A percentile compares a stretch with the other conserved stretches of the same genome.
Conservation (phyloP, 208 protist genomes). For the Acanthamoeba castellanii region DNA sequence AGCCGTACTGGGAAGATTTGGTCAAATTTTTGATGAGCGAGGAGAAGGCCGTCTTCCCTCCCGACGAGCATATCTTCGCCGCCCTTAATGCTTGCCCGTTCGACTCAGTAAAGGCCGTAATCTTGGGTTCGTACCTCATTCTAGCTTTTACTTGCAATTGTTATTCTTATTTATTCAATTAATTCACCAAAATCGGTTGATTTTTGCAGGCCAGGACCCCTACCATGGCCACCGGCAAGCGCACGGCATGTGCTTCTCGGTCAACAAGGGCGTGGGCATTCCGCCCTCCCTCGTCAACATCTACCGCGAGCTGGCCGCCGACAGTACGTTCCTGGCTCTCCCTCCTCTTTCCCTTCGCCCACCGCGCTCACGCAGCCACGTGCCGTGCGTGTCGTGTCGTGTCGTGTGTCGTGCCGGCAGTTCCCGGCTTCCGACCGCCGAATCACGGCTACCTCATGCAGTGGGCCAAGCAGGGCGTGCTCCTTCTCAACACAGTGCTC, state of each 20-base stretch:
- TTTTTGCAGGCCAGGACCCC: constrained; percentile 20
- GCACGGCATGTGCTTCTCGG: constrained; percentile 73
- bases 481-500: constrained; percentile 68
- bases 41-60: background rate
- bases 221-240: background rate
- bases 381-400: background rate
- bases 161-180: background rate
- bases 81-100: constrained; percentile 29
- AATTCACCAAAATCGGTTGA: background rate
- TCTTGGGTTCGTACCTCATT: constrained; percentile 3
- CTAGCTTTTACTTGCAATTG: background rate
- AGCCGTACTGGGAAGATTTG: constrained; percentile 48
- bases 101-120: constrained; percentile 3
- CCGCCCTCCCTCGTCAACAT: constrained; percentile 53
- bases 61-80: constrained; percentile 43
- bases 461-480: constrained; percentile 67
- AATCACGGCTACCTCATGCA: constrained; percentile 31
- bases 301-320: constrained; percentile 14
- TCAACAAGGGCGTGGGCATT: background rate
- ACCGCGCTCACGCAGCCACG: background rate
- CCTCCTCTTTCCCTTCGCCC: background rate
- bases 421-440: constrained; percentile 45
- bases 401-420: background rate
- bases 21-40: constrained; percentile 9
- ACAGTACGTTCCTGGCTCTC: background rate